Conservation (phyloP, 495 filamentous ascomycete genomes). For the Parachaetomium inaequale region DNA sequence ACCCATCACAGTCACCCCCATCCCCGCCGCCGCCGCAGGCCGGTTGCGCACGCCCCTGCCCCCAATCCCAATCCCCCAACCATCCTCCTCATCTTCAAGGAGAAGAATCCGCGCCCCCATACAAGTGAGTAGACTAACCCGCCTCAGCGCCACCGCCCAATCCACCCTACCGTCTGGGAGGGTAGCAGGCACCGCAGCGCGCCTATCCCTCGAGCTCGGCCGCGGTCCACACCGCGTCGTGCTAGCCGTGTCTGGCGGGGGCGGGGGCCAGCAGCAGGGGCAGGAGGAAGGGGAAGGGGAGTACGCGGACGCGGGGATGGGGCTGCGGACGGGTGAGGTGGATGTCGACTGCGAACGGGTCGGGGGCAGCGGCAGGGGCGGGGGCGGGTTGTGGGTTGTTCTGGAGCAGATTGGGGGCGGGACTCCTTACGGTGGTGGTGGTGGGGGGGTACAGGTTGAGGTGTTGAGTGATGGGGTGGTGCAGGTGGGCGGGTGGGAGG, state of each 20-base stretch:
- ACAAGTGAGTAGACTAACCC: slow-evolving; percentile 52
- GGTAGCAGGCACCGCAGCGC: slow-evolving; percentile 48
- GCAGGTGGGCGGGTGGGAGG: slow-evolving; percentile 54
- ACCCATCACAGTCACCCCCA: slow-evolving; percentile 48
- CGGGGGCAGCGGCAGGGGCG: slow-evolving; percentile 28
- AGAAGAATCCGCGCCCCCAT: slow-evolving; percentile 47
- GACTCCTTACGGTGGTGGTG: slow-evolving; percentile 20
- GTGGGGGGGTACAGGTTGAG: slow-evolving; percentile 60
- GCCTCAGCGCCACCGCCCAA: slow-evolving; percentile 36
- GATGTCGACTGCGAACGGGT: slow-evolving; percentile 59
- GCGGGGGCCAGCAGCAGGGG: no score
- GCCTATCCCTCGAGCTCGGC: slow-evolving; percentile 64
- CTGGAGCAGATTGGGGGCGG: slow-evolving; percentile 63
- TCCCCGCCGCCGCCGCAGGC: slow-evolving; percentile 67
- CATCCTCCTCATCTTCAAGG: slow-evolving; percentile 31
- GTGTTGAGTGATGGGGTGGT: slow-evolving; percentile 65
- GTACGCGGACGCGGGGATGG: slow-evolving; percentile 64
- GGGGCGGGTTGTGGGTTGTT: slow-evolving; percentile 68
- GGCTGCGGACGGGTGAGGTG: slow-evolving; percentile 66
- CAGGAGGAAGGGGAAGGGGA: slow-evolving; percentile 56
- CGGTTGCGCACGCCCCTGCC: slow-evolving; percentile 52
- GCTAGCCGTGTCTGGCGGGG: slow-evolving; percentile 56
- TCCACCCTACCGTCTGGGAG: no score
- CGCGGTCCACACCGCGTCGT: slow-evolving; percentile 57
- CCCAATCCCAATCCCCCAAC: no score